Base-by-base conservation (phyloP, 306 rosid genomes). In the Hippophae rhamnoides region DNA sequence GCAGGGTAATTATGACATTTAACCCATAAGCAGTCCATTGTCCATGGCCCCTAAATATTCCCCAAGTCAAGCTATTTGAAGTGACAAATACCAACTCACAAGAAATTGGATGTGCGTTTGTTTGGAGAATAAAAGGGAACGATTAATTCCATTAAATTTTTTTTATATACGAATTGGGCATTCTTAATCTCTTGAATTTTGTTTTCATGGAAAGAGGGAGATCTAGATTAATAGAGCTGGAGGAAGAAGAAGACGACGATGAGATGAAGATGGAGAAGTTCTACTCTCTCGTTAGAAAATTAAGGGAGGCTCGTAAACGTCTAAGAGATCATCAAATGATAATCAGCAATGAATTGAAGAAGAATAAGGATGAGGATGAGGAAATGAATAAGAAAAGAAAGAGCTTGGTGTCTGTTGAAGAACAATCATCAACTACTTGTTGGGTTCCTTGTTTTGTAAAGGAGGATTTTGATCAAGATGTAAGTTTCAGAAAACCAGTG, bases 221-320 rank as follows among this genome's bases (percentile, higher is more conserved):
- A 18, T 18, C 23, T 18, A 18, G 23, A 31, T 31, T 31, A 2
- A 31, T 31, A 3, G 38, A 31, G 38, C 38, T n/a, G 8, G 31
- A 72, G 0, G 63, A 55, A 0, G 58, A 55, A 0, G 58, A 41
- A 0, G 69, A 73, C 14, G 77, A 74, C 11, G 80, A 72, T 42
- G 65, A 61, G 44, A 58, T 27, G 40, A 63, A 79, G 74, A 76
- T 82, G 53, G 78, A 82, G 56, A 68, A 62, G 43, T 82, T 82
- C 13, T 82, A 65, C 47, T 57, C 78, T 9, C 68, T 82, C 9
- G 10, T 82, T 53, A 62, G 70, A 11, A 79, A 59, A n/a, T 78
- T 75, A 53, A 64, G 82, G n/a, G 72, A 78, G 40, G 74, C 72
- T 0, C 77, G 84, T 0, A 75, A 75, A 7, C 65, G 65, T 2